Evolutionary conservation across 441 rosid genomes (phyloP).

Genomic region (Breynia disticha): DNA sequence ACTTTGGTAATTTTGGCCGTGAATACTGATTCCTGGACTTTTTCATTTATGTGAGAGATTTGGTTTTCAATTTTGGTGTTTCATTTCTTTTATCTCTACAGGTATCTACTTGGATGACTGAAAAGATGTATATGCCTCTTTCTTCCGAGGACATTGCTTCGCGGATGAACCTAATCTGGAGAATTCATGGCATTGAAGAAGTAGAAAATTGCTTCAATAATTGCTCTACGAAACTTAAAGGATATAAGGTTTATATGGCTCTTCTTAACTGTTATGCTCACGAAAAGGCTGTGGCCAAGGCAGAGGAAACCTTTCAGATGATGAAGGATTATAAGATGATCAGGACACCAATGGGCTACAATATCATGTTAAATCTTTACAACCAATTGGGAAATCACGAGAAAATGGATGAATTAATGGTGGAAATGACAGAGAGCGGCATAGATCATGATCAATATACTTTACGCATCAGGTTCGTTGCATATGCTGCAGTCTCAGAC

Average conservation of each 20-base stretch:
- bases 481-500: constrained; percentile 12
- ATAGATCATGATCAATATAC: constrained; percentile 4
- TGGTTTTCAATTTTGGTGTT: not conserved
- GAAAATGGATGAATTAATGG: constrained; percentile 9
- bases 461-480: constrained; percentile 8
- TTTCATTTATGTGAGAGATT: not conserved
- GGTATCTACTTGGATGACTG: constrained; percentile 13
- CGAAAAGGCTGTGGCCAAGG: constrained; percentile 12
- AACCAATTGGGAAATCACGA: constrained; percentile 1
- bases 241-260: not conserved
- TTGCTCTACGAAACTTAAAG: not conserved
- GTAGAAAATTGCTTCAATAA: constrained; percentile 6
- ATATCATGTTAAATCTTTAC: constrained; percentile 3
- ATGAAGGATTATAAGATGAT: constrained; percentile 3
- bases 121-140: constrained; percentile 7
- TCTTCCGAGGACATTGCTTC: not conserved
- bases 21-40: too few relatives aligned
- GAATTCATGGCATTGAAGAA: constrained; percentile 7
- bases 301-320: constrained; percentile 8
- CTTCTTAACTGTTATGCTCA: constrained; percentile 9
- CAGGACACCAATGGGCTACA: not conserved
- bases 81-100: not conserved
- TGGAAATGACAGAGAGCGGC: constrained; percentile 9
- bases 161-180: constrained; percentile 7
- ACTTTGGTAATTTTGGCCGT: too few relatives aligned